Base-by-base conservation (phyloP, 257 asterid species). In the Hygrophila difformis region DNA sequence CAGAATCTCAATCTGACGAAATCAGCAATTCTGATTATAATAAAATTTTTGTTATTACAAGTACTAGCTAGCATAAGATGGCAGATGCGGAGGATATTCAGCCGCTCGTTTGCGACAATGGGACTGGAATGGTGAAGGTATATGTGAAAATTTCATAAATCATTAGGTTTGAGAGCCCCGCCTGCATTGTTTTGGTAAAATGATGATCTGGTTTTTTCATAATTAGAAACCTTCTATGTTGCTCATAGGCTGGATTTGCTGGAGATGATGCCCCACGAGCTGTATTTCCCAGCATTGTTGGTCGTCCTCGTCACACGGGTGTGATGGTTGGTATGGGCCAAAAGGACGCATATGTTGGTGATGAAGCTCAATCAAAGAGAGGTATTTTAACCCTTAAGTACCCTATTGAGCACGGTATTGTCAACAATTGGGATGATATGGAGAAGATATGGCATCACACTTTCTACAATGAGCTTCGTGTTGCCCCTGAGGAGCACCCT, bases 251-350 rank as follows among this genome's bases (percentile, higher is more conserved):
- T 71, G 95, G 95, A 39, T 85, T 85, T 72, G 95, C 95, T 44
- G 95, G 95, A 60, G 95, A 85, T 68, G 95, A 85, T 70, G 95
- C 95, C 33, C 95, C 95, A 8, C 72, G 95, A 60, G 95, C 95
- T 35, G 95, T 85, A 20, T 85, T 85, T 55, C 95, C 95, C 1
- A 85, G 95, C 70, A 85, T 85, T 59, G 82, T 85, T 49, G 95
- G 95, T 8, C 82, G 95, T 6, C 95, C 93, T 21, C 87, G 94
- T 21, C 95, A 85, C 75, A 85, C 95, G 8, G 95, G 94, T 49
- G 95, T 85, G 77, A 85, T 81, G 95, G 95, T 85, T 14, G 94
- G 93, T 6, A 85, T 85, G 95, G 95, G 95, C 52, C 95, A 85
- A 47, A 85, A 85, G 29, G 95, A 85, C 62, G 93, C 95, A 39